Base-by-base conservation (phyloP, 371 early-diverging fungal genomes). In the Rhizopus microsporus region DNA sequence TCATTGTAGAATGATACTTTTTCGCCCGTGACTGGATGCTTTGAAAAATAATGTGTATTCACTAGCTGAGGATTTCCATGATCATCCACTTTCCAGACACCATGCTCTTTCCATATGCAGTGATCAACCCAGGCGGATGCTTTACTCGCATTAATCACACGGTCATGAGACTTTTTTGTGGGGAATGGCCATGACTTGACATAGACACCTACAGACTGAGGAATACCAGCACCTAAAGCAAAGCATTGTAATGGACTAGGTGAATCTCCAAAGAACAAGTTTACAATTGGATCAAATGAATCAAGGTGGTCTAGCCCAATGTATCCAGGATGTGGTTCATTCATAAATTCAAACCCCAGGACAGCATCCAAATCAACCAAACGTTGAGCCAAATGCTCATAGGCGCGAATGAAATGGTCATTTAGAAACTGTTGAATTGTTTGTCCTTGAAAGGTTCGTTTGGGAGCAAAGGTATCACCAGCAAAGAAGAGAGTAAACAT, bases 401-500 rank as follows among this genome's bases (percentile, higher is more conserved):
- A 85, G 40, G 82, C 80, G n/a, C 71, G 53, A 5, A 85, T 66
- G 42, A 80, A 86, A 53, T 71, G 57, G 17, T 67, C 60, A 49
- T 81, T 79, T 32, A 87, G 47, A 16, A 77, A 77, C 45, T 84
- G 77, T 49, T 87, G 87, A 23, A 87, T 71, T 0, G 79, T 59
- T 42, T 74, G 63, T 29, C 80, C 82, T 39, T 80, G 43, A 42
- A 77, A 78, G 17, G 40, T 68, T 31, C 66, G 68, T 0, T 72
- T 61, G 10, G 93, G 92, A 2, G 89, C 89, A 75, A 90, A 91
- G 0, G 76, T 80, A 35, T 84, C 77, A 32, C 91, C 92, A 8
- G 73, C 93, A 67, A 88, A 92, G 56, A 91, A 91, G 17, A 91
- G 65, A 0, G 93, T 90, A 59, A 91, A 91, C 91, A 92, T 90